Evolutionary conservation across 2,329 filamentous ascomycete genomes (phyloP).

Genomic region (Verticillium klebahnii): DNA sequence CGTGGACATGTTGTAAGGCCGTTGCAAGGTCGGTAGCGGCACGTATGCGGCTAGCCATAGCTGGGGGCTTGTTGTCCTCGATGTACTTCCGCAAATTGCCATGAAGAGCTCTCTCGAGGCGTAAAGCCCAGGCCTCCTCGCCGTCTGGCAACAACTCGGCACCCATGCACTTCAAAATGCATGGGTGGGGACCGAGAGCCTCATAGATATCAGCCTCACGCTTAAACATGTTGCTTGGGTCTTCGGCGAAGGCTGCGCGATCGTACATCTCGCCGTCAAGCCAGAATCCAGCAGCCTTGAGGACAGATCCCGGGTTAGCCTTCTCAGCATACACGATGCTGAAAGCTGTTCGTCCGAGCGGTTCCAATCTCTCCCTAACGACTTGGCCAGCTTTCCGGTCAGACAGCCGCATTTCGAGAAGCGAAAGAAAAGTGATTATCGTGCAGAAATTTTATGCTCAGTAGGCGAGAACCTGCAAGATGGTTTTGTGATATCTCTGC

Average conservation of each 20-base stretch:
- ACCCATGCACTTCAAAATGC: neutral
- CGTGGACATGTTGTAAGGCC: neutral
- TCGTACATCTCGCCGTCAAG: no score
- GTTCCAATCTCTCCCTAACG: neutral
- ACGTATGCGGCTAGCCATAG: neutral
- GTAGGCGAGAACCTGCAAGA: no score
- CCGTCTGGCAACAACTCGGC: neutral
- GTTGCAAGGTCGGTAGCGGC: neutral
- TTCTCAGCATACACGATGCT: neutral
- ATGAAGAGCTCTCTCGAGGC: neutral
- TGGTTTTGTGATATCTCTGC: no score
- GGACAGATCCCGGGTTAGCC: no score
- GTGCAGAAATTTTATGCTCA: no score
- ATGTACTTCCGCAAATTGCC: neutral
- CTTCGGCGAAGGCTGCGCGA: no score
- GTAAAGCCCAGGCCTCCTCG: conserved; percentile 1
- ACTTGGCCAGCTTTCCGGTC: neutral
- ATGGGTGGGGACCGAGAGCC: neutral
- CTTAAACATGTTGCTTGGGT: no score
- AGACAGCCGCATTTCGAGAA: neutral
- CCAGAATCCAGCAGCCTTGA: no score
- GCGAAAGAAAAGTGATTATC: no score
- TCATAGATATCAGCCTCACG: neutral
- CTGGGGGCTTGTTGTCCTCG: neutral
- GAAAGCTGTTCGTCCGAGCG: neutral